A percentile compares a stretch with the other conserved stretches of the same genome.
Conservation (phyloP, 768 basidiomycete genomes). For the Rubroboletus satanas region DNA sequence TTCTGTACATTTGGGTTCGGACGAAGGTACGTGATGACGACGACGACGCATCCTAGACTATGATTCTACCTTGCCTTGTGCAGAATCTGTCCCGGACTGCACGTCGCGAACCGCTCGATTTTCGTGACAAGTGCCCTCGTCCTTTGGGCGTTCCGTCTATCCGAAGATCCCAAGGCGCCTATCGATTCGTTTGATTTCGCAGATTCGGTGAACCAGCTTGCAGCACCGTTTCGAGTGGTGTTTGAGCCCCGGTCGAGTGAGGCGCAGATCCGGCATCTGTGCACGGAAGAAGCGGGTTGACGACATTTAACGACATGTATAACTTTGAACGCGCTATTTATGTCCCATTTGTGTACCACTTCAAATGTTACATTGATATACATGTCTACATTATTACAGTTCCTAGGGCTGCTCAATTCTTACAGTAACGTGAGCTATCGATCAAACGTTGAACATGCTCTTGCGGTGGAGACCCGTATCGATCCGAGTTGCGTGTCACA, state of each 20-base stretch:
- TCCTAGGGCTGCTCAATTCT: too few relatives aligned
- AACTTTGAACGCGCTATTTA: too few relatives aligned
- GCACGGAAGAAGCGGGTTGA: neutral
- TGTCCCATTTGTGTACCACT: too few relatives aligned
- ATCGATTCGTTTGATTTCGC: conserved; percentile 1
- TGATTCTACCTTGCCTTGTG: neutral
- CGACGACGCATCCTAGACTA: too few relatives aligned
- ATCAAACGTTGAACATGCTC: too few relatives aligned
- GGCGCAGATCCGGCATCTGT: conserved; percentile 1
- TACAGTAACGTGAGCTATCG: too few relatives aligned
- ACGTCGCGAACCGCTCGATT: conserved; percentile 4
- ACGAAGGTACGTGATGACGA: neutral
- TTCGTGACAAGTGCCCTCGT: neutral
- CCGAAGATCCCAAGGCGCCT: neutral
- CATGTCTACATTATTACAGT: too few relatives aligned
- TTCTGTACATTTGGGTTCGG: conserved; percentile 8
- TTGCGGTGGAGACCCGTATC: neutral
- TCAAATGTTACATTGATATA: too few relatives aligned
- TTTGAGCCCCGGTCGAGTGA: neutral
- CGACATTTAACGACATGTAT: neutral
- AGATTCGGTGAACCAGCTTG: neutral
- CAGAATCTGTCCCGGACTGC: conserved; percentile 4
- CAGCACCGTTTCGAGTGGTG: neutral
- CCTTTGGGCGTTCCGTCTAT: conserved; percentile 5
- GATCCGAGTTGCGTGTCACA: neutral